A percentile compares a stretch with the other conserved stretches of the same genome.
These are phyloP conservation scores for Aspergillus sp. DNA, from an alignment of 2,329 filamentous ascomycete genomes.

Conservation along the genomic window DNA sequence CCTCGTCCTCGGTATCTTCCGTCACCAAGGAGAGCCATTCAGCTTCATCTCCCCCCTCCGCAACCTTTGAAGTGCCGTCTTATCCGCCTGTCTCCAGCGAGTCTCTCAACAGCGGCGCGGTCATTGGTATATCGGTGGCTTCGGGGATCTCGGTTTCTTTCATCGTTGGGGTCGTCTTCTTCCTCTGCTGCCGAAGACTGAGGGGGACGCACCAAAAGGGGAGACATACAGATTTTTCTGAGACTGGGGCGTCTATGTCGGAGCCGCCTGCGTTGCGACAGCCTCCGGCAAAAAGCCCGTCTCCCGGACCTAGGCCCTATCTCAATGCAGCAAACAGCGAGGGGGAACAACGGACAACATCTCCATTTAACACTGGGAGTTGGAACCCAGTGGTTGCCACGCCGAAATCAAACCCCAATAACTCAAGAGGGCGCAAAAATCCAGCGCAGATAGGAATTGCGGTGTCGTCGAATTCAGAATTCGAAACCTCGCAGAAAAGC, in stretches of 20 bases:
- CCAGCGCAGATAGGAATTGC: conserved; percentile 12
- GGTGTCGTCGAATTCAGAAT: conserved; percentile 8
- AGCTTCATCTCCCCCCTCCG: conserved; percentile 6
- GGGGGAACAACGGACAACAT: conserved; percentile 13
- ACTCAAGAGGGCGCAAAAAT: conserved; percentile 1
- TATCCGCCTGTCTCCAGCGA: background rate
- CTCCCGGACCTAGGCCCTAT: conserved; percentile 8
- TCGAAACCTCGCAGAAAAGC: conserved; percentile 18
- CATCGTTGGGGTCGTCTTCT: conserved; percentile 23
- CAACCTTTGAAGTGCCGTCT: conserved; percentile 4
- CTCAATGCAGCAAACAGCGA: conserved; percentile 4
- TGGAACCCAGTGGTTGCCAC: conserved; percentile 13
- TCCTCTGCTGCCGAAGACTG: conserved; percentile 22
- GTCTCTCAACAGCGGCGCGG: conserved; percentile 19
- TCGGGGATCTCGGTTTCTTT: conserved; percentile 28
- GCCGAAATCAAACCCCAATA: conserved; percentile 13
- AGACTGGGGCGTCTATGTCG: conserved; percentile 31
- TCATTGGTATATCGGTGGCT: conserved; percentile 29
- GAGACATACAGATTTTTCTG: conserved; percentile 22
- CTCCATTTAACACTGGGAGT: conserved; percentile 9
- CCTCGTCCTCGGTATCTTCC: background rate
- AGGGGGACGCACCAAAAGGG: conserved; percentile 14
- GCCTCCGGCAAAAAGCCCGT: conserved; percentile 15
- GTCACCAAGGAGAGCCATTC: background rate
- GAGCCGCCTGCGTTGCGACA: conserved; percentile 25